Conservation (phyloP, 805 yeast species). For the Candida maesae region DNA sequence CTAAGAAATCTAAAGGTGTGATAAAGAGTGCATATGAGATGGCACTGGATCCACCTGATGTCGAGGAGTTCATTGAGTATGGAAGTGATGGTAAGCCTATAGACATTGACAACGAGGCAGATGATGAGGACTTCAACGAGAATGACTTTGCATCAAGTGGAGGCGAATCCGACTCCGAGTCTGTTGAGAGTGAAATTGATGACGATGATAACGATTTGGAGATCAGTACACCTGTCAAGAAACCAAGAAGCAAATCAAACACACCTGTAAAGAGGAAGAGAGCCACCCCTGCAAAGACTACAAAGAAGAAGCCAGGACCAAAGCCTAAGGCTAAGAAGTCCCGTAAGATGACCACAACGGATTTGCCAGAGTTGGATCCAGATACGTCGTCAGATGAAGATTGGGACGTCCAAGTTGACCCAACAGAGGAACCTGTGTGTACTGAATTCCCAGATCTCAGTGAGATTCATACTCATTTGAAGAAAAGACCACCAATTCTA, state of each 20-base stretch:
- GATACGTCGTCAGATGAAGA: conserved; percentile 27
- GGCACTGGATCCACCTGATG: conserved; percentile 48
- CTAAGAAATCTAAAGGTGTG: conserved; percentile 39
- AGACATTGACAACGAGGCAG: conserved; percentile 29
- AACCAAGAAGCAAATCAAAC: conserved; percentile 15
- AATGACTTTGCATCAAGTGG: conserved; percentile 15
- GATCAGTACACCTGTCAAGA: conserved; percentile 4
- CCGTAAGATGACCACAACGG: conserved; percentile 5
- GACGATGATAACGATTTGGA: conserved; percentile 18
- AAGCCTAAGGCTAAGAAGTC: conserved; percentile 9
- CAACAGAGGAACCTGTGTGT: conserved; percentile 19
- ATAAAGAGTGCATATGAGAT: conserved; percentile 50
- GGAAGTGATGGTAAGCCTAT: conserved; percentile 41
- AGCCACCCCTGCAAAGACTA: conserved; percentile 11
- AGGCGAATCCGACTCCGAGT: conserved; percentile 31
- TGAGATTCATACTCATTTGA: conserved; percentile 13
- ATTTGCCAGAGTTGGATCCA: conserved; percentile 15
- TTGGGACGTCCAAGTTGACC: conserved; percentile 23
- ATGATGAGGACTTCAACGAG: conserved; percentile 30
- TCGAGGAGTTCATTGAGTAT: conserved; percentile 41
- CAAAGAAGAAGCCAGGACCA: conserved; percentile 9
- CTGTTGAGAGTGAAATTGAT: conserved; percentile 26
- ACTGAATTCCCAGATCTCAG: conserved; percentile 17
- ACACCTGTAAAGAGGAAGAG: conserved; percentile 14
- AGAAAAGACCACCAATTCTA: conserved; percentile 18